Base-by-base conservation (phyloP, 495 filamentous ascomycete genomes). In the Evansstolkia leycettana region DNA sequence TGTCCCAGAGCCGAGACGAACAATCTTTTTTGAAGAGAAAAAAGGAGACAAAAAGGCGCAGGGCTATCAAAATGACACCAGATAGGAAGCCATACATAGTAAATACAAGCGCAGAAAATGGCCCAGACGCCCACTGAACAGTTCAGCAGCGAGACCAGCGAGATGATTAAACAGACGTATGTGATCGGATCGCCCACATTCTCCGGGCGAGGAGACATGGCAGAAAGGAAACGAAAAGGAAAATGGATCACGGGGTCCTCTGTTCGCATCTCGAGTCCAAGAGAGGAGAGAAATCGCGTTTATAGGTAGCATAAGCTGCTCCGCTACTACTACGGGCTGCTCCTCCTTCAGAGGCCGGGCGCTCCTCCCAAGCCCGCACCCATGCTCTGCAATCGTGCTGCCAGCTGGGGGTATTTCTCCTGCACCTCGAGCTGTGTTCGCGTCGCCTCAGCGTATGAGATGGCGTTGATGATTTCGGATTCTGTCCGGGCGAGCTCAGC, bases 401-500 rank as follows among this genome's bases (percentile, higher is more conserved):
- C 85, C 18, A 98, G 75, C 57, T 92, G 78, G n/a, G 90, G 90
- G 51, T 98, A 96, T 60, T 94, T 92, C 64, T 95, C 84, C 64
- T 95, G 88, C 11, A 98, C 90, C 65, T 95, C 83, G 26, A 99
- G 70, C 62, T 99, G 90, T 37, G 92, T 96, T 41, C 92, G 71
- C 31, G 90, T 96, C 14, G 92, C 90, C 60, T 99, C 90, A 10
- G 90, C 90, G 56, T 99, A 99, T 10, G 84, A 93, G 19, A 99
- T 72, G 8, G 90, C 90, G 43, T 96, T 99, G 44, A 96, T 72
- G 34, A 96, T 83, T 64, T 99, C 90, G 31, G 82, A 85, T 47
- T 94, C 88, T 1, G 90, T 99, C 33, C 90, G 68, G n/a, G 87
- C 86, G 19, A 99, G 76, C 63, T 94, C 84, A 9, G 90, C 90